Evolutionary conservation across 2,329 filamentous ascomycete genomes (phyloP), one percentile per base, ranked within the genome.

Genomic region (Kalaharituber pfeilii): DNA sequence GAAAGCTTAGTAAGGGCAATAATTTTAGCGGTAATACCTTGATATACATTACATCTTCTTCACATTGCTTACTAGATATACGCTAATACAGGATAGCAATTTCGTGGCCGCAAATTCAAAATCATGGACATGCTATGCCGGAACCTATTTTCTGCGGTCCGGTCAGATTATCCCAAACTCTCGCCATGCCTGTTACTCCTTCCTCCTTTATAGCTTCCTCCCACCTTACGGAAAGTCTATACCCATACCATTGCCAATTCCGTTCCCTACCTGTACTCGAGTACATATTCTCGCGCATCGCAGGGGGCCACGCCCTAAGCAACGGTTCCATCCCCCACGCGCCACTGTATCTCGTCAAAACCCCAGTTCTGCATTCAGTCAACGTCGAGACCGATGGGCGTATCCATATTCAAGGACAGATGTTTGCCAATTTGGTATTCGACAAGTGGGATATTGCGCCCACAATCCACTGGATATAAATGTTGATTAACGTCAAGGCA

Each of bases 91-190:
- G 28, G 57, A 59, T 65, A 86, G 83, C 91, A 29, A 96, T n/a
- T 98, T 66, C 88, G 91, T 63, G 98, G 98, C 70, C 86, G 86
- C 63, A 95, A 94, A 67, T 98, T 98, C 76, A 86, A 88, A 66
- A 80, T 98, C 65, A 96, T 88, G 58, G 89, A 96, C 66, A 79
- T 94, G 53, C 75, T 83, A 42, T 88, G 9, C 76, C 80, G 51
- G 87, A 96, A 69, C 84, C 89, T 51, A 96, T 98, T 66, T 94
- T 87, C 74, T 80, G 91, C 51, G 91, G 91, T 55, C 89, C 62
- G 91, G 91, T 45, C 91, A 98, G 68, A 93, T 98, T 66, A 98
- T 98, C 66, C 91, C 91, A 47, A 96, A 91, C 1, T 82, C 88
- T 56, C 82, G 91, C 53, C 79, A 91, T 54, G 87, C 91, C 9